Base-by-base conservation (phyloP, 2,329 filamentous ascomycete genomes). In the Aspergillus novoparasiticus region DNA sequence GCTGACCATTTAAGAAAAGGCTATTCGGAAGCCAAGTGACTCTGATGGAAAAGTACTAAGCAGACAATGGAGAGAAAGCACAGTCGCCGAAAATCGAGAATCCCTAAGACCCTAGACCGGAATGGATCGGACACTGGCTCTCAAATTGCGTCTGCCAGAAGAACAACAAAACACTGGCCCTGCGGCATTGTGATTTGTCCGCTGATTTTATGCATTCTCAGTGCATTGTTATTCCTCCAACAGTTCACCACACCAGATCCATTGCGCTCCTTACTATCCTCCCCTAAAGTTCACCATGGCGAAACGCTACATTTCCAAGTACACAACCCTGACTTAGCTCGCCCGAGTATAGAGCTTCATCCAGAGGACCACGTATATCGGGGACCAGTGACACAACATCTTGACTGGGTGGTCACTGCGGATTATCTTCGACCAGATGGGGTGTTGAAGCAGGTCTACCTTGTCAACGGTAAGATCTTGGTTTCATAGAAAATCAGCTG, bases 361-460 rank as follows among this genome's bases (percentile, higher is more conserved):
- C 82, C 82, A 1, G 70, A 82, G 45, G 69, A 80, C 21, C 81
- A 85, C 69, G 64, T 77, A 5, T 71, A 71, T 48, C 78, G 83
- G 16, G 57, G 66, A 2, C 62, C 79, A 0, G 68, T 43, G 4
- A 79, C 74, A 8, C 71, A 75, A n/a, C 69, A 70, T 39, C 69
- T 78, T 32, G 63, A 75, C 58, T 84, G 81, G 81, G 77, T 71
- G 16, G 74, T 85, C 19, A 81, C 77, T 2, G 73, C 75, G 21
- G 77, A 66, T 1, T 41, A 69, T 32, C 71, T 75, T n/a, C 74
- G 76, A 3, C 82, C 82, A 6, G 83, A 86, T 68, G 84, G 84
- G 0, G 84, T 86, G 1, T 64, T 73, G n/a, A 85, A 84, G 66
- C 66, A 69, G 0, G 76, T 85, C 4, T 83, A 83, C 68, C 72